Percentiles rank a stretch among this genome's conserved stretches.
Evolutionary conservation across 306 rosid species (phyloP).

Genomic region (Malus asiatica): DNA sequence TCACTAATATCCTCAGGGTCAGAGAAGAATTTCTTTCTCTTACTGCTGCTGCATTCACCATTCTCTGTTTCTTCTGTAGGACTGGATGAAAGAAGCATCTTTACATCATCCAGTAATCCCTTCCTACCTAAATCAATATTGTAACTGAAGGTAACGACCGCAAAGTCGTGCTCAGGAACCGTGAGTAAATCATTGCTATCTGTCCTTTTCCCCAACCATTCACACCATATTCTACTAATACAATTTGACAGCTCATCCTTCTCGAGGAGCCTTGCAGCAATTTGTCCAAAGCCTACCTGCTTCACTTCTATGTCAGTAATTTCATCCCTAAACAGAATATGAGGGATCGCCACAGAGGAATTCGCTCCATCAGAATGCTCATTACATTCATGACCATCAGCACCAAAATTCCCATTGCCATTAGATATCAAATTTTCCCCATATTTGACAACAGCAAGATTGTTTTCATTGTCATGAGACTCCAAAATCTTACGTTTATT

Average conservation of each 20-base stretch:
- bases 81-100: slow-evolving; percentile 39
- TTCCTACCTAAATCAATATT: slow-evolving; percentile 59
- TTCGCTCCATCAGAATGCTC: slow-evolving; percentile 12
- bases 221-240: slow-evolving; percentile 79
- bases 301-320: slow-evolving; percentile 40
- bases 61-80: slow-evolving; percentile 31
- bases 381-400: slow-evolving; percentile 14
- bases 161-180: slow-evolving; percentile 55
- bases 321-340: slow-evolving; percentile 52
- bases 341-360: slow-evolving; percentile 39
- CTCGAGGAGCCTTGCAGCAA: slow-evolving; percentile 64
- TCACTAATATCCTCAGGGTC: slow-evolving; percentile 48
- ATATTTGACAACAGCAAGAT: slow-evolving; percentile 62
- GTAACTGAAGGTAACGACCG: slow-evolving; percentile 55
- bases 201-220: slow-evolving; percentile 64
- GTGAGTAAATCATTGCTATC: slow-evolving; percentile 18
- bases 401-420: slow-evolving; percentile 4
- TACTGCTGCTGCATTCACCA: slow-evolving; percentile 22
- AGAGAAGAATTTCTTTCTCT: slow-evolving; percentile 56
- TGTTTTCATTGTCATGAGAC: slow-evolving; percentile 26
- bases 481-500: slow-evolving; percentile 36
- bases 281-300: slow-evolving; percentile 58
- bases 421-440: slow-evolving; percentile 20
- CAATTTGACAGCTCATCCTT: slow-evolving; percentile 33
- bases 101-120: slow-evolving; percentile 49